Evolutionary conservation across 768 basidiomycete genomes (phyloP).

Genomic region (Podaxis sp.): DNA sequence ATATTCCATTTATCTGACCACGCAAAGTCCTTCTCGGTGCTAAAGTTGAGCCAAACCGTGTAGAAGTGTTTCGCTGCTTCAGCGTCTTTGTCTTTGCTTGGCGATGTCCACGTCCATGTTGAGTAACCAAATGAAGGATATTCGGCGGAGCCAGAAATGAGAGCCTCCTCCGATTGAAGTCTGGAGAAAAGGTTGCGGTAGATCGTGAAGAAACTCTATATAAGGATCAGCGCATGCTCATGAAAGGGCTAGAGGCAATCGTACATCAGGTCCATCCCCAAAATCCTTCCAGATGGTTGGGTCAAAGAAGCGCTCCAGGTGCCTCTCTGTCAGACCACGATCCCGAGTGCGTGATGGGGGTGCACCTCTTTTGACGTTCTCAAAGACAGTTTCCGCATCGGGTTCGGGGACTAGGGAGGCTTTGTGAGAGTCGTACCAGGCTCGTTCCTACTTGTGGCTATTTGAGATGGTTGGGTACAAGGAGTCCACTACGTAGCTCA

Average conservation of each 20-base stretch:
- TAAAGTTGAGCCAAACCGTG: constrained; percentile 79
- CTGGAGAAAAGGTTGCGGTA: constrained; percentile 85
- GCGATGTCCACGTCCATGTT: constrained; percentile 63
- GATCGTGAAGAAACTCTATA: constrained; percentile 83
- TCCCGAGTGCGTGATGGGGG: constrained; percentile 50
- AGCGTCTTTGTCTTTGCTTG: constrained; percentile 37
- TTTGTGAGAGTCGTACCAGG: constrained; percentile 96
- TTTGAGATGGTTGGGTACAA: constrained; percentile 12
- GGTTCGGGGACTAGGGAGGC: constrained; percentile 75
- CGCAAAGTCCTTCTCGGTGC: constrained; percentile 80
- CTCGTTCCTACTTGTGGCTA: constrained; percentile 74
- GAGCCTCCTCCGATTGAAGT: constrained; percentile 74
- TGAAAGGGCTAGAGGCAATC: constrained; percentile 15
- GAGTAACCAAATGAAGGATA: constrained; percentile 85
- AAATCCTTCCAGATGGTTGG: constrained; percentile 60
- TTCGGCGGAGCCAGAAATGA: constrained; percentile 34
- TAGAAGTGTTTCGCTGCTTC: constrained; percentile 75
- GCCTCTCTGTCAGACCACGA: constrained; percentile 74
- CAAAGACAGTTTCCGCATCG: constrained; percentile 80
- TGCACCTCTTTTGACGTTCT: constrained; percentile 76
- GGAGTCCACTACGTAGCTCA: constrained; percentile 29
- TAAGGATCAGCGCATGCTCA: background rate
- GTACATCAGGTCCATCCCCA: constrained; percentile 58
- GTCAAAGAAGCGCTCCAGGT: constrained; percentile 84
- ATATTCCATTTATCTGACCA: constrained; percentile 87